These are phyloP conservation scores for Hyaloscypha variabilis DNA, from an alignment of 495 filamentous ascomycete species.

Conservation along the genomic window DNA sequence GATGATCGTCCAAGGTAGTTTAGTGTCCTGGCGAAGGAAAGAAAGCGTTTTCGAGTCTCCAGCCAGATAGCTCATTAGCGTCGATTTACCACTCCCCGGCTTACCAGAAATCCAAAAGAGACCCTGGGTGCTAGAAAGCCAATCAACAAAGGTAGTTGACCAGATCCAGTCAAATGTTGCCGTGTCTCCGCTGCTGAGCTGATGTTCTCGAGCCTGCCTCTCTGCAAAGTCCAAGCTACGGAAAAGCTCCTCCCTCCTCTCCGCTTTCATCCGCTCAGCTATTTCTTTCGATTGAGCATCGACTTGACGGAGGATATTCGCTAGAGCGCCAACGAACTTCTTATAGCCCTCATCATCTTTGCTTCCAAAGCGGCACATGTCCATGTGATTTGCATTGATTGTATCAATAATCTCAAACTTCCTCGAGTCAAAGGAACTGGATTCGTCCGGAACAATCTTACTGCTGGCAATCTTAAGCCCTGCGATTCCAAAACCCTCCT, in stretches of 20 bases:
- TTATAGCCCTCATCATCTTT: constrained; percentile 13
- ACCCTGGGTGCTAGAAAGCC: constrained; percentile 32
- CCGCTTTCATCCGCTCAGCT: constrained; percentile 14
- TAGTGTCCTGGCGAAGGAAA: too few species aligned
- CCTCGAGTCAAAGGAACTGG: neutral
- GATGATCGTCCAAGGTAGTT: too few species aligned
- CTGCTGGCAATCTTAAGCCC: too few species aligned
- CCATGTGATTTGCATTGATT: constrained; percentile 21
- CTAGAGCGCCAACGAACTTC: constrained; percentile 1
- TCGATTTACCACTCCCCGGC: constrained; percentile 51
- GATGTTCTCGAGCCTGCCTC: too few species aligned
- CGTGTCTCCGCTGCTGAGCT: too few species aligned
- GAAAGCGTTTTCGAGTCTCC: too few species aligned
- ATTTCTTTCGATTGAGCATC: constrained; percentile 35
- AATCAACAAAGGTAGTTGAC: constrained; percentile 18
- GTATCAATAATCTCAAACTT: neutral
- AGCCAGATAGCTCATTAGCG: constrained; percentile 35
- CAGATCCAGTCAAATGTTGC: too few species aligned
- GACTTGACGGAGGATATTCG: neutral
- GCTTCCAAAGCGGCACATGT: constrained; percentile 11
- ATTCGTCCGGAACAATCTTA: too few species aligned
- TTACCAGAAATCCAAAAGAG: constrained; percentile 52
- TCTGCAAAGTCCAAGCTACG: too few species aligned
- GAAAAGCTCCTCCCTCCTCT: too few species aligned
- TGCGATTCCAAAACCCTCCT: too few species aligned